A percentile compares a stretch with the other conserved stretches of the same genome.
Conservation (phyloP, 768 basidiomycete genomes). For the Lactifluus echinatus region DNA sequence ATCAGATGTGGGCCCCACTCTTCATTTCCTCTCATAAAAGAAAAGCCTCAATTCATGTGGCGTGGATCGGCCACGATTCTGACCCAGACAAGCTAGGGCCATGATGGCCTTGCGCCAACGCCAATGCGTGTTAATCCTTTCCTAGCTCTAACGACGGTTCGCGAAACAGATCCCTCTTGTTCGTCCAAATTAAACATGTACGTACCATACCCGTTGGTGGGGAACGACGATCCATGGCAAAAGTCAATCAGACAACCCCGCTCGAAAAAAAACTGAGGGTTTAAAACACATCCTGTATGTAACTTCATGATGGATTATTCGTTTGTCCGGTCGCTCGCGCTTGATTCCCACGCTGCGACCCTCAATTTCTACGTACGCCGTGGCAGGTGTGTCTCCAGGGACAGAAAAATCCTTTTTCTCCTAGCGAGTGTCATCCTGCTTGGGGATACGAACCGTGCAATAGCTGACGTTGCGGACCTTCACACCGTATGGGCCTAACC, state of each 20-base stretch:
- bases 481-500: neutral
- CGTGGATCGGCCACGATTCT: neutral
- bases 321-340: neutral
- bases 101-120: neutral
- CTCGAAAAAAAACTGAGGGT: neutral
- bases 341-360: neutral
- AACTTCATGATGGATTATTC: neutral
- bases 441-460: neutral
- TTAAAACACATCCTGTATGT: neutral
- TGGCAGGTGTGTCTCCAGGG: neutral
- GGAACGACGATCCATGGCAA: neutral
- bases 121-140: neutral
- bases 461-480: neutral
- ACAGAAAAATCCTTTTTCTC: neutral
- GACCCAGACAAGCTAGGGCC: too few species aligned
- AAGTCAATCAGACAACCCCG: slow-evolving; percentile 2
- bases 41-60: neutral
- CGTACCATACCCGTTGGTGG: neutral
- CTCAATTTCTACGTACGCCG: neutral
- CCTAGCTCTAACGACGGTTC: too few species aligned
- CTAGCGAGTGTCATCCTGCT: neutral
- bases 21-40: too few species aligned
- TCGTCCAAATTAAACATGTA: neutral
- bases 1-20: neutral
- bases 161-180: too few species aligned